A percentile compares a stretch with the other conserved stretches of the same genome.
These are phyloP conservation scores for Musa balbisiana DNA, from an alignment of 202 grass and related monocot species.

Conservation along the genomic window DNA sequence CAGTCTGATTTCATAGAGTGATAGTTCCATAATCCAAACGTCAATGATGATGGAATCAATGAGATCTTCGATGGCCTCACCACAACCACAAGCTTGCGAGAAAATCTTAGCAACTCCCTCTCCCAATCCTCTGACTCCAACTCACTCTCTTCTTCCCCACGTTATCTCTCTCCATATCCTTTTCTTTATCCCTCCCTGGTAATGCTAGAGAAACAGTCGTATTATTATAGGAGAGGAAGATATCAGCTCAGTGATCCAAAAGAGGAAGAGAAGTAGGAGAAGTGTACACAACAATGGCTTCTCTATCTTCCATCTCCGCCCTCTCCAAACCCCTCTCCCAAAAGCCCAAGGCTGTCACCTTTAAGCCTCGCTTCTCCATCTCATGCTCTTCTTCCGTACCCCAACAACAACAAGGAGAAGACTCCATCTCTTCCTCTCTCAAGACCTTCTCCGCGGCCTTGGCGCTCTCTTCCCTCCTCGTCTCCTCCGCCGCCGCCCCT, in stretches of 20 bases:
- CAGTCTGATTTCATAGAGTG: no score
- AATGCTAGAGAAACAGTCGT: neutral
- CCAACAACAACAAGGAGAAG: neutral
- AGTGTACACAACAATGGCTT: conserved; percentile 46
- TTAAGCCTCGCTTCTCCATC: conserved; percentile 39
- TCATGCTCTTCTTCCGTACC: conserved; percentile 43
- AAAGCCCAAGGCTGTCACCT: conserved; percentile 17
- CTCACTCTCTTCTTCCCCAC: conserved; percentile 11
- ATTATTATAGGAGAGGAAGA: neutral
- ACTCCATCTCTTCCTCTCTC: conserved; percentile 38
- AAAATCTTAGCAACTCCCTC: neutral
- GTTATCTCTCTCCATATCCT: neutral
- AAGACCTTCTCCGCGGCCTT: conserved; percentile 88
- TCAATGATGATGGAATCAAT: no score
- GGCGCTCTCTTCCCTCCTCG: conserved; percentile 71
- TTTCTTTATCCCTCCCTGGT: neutral
- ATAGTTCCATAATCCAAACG: no score
- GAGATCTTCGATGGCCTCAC: no score
- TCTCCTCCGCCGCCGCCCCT: conserved; percentile 63
- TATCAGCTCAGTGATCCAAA: neutral
- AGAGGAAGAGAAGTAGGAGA: neutral
- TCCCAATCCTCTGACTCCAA: conserved; percentile 31
- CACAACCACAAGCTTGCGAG: neutral
- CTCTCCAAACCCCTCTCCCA: conserved; percentile 33
- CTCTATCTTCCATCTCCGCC: conserved; percentile 51